Percentiles rank a stretch among this genome's conserved stretches.
These are phyloP conservation scores for Acanthochlamys bracteata DNA, from an alignment of 106 monocot genomes.

Conservation along the genomic window DNA sequence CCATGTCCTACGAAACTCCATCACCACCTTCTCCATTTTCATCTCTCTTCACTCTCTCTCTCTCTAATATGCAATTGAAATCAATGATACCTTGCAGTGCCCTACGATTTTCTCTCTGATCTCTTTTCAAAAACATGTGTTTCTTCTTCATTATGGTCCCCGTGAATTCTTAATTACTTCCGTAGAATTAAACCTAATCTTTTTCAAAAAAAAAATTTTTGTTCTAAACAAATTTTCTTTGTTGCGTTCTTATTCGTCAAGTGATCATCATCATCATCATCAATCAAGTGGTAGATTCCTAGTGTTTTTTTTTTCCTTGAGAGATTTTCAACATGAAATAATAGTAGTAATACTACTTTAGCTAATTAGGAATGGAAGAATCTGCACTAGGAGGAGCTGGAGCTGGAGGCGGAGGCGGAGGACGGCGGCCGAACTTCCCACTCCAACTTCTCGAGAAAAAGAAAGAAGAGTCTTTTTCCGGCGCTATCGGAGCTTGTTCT, in stretches of 20 bases:
- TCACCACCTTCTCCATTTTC: conserved; percentile 1
- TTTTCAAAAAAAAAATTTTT: too few species aligned
- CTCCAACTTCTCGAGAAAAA: conserved; percentile 82
- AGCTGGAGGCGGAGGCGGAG: conserved; percentile 14
- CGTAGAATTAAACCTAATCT: too few species aligned
- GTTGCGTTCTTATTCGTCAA: too few species aligned
- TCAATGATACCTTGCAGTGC: not conserved
- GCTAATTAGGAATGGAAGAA: not conserved
- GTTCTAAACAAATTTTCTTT: too few species aligned
- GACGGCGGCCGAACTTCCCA: conserved; percentile 69
- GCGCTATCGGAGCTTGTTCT: conserved; percentile 4
- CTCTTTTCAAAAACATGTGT: too few species aligned
- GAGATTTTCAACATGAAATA: too few species aligned
- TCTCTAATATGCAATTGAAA: not conserved
- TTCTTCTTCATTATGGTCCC: too few species aligned
- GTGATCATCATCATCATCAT: too few species aligned
- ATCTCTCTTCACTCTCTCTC: conserved; percentile 18
- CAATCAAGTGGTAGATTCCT: too few species aligned
- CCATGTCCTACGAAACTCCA: not conserved
- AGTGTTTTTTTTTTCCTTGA: too few species aligned
- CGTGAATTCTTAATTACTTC: too few species aligned
- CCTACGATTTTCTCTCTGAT: not conserved
- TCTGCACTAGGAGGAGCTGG: not conserved
- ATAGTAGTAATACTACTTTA: too few species aligned
- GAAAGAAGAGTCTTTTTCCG: conserved; percentile 16